These are phyloP conservation scores for Saturnispora diversa DNA, from an alignment of 805 yeast genomes.

Conservation along the genomic window DNA sequence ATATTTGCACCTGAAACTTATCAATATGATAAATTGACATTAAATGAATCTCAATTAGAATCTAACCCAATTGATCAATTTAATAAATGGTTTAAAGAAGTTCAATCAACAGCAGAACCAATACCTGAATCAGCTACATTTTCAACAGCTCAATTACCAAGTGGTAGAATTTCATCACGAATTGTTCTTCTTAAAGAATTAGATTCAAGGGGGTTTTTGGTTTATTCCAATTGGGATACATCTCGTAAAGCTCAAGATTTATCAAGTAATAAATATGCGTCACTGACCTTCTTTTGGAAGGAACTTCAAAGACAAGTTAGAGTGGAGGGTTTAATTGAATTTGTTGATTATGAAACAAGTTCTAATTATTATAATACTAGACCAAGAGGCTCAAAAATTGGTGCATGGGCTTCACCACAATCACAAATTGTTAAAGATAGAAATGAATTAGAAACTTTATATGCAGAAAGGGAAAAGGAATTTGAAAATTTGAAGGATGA, in stretches of 20 bases:
- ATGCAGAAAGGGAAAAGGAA: conserved; percentile 40
- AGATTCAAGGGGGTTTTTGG: conserved; percentile 73
- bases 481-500: conserved; percentile 48
- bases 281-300: conserved; percentile 89
- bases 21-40: conserved; percentile 66
- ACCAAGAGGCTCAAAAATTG: conserved; percentile 88
- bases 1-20: conserved; percentile 76
- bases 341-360: conserved; percentile 62
- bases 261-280: conserved; percentile 65
- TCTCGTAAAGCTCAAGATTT: conserved; percentile 76
- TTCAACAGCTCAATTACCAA: conserved; percentile 82
- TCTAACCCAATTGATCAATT: conserved; percentile 70
- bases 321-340: conserved; percentile 78
- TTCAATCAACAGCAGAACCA: conserved; percentile 45
- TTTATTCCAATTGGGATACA: conserved; percentile 87
- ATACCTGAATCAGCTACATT: conserved; percentile 81
- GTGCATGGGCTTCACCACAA: conserved; percentile 97
- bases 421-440: conserved; percentile 51
- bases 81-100: conserved; percentile 77
- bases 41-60: conserved; percentile 46
- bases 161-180: conserved; percentile 84
- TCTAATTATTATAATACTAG: conserved; percentile 75
- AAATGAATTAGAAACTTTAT: conserved; percentile 51
- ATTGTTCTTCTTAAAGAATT: conserved; percentile 83
- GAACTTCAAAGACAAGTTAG: conserved; percentile 86